A percentile compares a stretch with the other conserved stretches of the same genome.
phyloP scores from a whole-genome alignment of 2,329 filamentous ascomycete genomes.

The Coleophoma cylindrospora region DNA sequence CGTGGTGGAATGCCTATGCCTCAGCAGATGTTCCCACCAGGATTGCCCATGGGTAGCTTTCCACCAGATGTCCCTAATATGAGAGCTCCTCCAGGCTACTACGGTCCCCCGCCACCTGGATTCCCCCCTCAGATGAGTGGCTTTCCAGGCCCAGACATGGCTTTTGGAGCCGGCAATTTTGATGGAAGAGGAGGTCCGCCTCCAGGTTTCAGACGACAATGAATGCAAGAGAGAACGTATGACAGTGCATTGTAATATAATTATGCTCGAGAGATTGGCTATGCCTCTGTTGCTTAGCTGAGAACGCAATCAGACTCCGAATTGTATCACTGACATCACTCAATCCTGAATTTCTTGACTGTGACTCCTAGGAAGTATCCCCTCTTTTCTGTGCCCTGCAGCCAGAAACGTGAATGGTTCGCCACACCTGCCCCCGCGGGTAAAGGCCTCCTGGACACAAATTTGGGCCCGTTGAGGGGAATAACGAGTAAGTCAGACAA shows the following conservation, averaged over 20 bases:
- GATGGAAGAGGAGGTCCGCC: slow-evolving; percentile 52
- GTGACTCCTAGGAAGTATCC: no score
- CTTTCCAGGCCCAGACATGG: slow-evolving; percentile 50
- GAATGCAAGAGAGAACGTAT: slow-evolving; percentile 4
- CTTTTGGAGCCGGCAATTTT: slow-evolving; percentile 39
- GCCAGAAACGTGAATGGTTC: no score
- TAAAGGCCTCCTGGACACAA: no score
- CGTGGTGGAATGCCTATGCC: slow-evolving; percentile 40
- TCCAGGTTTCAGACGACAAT: slow-evolving; percentile 38
- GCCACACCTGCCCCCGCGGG: no score
- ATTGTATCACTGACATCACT: no score
- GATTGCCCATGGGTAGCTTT: slow-evolving; percentile 47
- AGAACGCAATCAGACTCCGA: slow-evolving; percentile 2
- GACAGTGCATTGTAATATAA: slow-evolving; percentile 4
- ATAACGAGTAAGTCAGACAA: no score
- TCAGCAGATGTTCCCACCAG: slow-evolving; percentile 54
- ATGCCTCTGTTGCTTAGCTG: slow-evolving; percentile 2
- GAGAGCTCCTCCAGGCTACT: slow-evolving; percentile 44
- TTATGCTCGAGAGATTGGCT: slow-evolving; percentile 2
- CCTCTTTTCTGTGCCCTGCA: no score
- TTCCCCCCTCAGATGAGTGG: slow-evolving; percentile 51
- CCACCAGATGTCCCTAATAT: slow-evolving; percentile 40
- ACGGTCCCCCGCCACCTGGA: slow-evolving; percentile 38
- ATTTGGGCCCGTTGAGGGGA: no score
- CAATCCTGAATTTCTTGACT: no score